Evolutionary conservation across 192 early-diverging fungal species (phyloP), one percentile per base, ranked within the genome.

Genomic region (Backusella tuberculispora): DNA sequence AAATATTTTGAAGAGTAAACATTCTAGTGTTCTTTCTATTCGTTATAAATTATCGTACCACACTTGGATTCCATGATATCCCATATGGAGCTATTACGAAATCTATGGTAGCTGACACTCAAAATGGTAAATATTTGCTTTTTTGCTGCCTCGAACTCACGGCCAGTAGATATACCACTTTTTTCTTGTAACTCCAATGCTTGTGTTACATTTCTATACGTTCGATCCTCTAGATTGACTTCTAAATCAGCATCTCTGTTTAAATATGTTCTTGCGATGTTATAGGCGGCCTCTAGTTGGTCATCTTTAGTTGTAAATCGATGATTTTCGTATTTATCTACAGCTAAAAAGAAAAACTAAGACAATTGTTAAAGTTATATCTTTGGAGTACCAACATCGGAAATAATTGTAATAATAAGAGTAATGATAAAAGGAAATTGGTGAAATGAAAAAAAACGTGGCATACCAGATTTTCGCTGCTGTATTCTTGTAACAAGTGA

Each of bases 401-500:
- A 13, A 60, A 60, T 56, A 56, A 65, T 66, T 34, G 0, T 29
- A 26, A 9, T 60, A 5, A 26, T 60, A 60, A 60, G 21, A 60
- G 53, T 12, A 24, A 60, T 10, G 2, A 56, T 46, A 56, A 56
- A 21, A 56, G 2, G 50, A 56, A 60, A 12, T 6, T 43, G 4
- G 53, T 3, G 24, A 56, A 56, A 56, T 24, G 21, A 19, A 24
- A 26, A 60, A 60, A 60, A 60, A 60, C 53, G 53, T 60, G 53
- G 53, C 53, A 60, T 69, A 69, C 68, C 45, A 69, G 14, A 69
- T 69, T 69, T 47, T 69, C 68, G 14, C 68, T 69, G 26, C 68
- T 69, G 44, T 69, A 69, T 47, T 69, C 68, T 26, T 69, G 38
- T 69, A 69, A 34, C 6, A 69, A 69, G 43, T 69, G 68, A 46